Conservation (phyloP, 805 yeast genomes). For the Kodamaea jinghongensis region DNA sequence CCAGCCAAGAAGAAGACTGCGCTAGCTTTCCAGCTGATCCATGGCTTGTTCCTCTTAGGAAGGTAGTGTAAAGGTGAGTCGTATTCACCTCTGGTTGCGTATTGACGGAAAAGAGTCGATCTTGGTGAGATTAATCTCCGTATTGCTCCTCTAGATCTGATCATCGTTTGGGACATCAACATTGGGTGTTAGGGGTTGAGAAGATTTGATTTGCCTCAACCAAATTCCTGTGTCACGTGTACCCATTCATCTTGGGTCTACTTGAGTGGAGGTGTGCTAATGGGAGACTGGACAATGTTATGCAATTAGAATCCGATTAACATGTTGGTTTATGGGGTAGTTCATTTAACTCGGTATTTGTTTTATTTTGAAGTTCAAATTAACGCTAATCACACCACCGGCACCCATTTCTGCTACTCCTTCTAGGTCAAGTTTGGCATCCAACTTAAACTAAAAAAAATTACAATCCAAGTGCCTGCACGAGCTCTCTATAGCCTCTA, state of each 20-base stretch:
- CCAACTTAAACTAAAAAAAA: background rate
- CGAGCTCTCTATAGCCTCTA: too few relatives aligned
- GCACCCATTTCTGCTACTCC: too few relatives aligned
- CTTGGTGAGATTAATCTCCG: background rate
- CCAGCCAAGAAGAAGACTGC: slow-evolving; percentile 31
- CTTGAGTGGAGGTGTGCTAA: too few relatives aligned
- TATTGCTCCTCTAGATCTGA: too few relatives aligned
- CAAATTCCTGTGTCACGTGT: too few relatives aligned
- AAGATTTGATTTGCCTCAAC: too few relatives aligned
- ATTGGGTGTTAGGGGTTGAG: too few relatives aligned
- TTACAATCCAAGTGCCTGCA: too few relatives aligned
- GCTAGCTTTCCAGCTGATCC: slow-evolving; percentile 31
- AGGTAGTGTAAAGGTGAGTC: slow-evolving; percentile 34
- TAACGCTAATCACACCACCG: background rate
- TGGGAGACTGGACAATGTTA: background rate
- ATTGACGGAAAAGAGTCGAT: slow-evolving; percentile 6
- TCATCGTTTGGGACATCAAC: too few relatives aligned
- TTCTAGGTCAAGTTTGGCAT: too few relatives aligned
- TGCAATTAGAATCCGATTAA: background rate
- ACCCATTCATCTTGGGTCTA: too few relatives aligned
- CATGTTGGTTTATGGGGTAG: background rate
- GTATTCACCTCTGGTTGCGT: slow-evolving; percentile 25
- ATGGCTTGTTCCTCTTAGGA: slow-evolving; percentile 22
- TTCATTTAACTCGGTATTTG: background rate
- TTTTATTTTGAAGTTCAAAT: background rate